Evolutionary conservation across 768 basidiomycete genomes (phyloP).

Genomic region (Lentinus tigrinus): DNA sequence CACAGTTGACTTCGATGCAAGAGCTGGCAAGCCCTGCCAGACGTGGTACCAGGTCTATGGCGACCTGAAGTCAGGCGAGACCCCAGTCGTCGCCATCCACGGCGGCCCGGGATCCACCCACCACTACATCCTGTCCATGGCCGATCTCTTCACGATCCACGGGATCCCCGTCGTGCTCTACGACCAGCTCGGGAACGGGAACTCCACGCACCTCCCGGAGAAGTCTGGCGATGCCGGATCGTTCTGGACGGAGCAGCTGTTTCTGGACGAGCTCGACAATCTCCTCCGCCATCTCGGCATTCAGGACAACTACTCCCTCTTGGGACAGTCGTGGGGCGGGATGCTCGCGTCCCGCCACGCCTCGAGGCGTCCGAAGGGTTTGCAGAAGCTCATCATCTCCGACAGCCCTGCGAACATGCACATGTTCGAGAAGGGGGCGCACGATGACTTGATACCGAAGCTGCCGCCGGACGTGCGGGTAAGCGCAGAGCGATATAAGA

Average conservation of each 20-base stretch:
- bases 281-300: conserved; percentile 43
- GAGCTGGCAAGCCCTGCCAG: conserved; percentile 29
- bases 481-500: conserved; percentile 35
- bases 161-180: conserved; percentile 47
- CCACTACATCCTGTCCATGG: conserved; percentile 39
- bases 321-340: conserved; percentile 62
- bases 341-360: conserved; percentile 47
- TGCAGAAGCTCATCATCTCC: conserved; percentile 33
- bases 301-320: conserved; percentile 38
- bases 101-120: conserved; percentile 47
- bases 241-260: conserved; percentile 50
- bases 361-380: conserved; percentile 37
- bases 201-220: conserved; percentile 42
- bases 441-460: conserved; percentile 29
- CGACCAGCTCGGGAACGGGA: conserved; percentile 48
- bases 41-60: conserved; percentile 48
- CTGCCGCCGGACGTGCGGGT: conserved; percentile 33
- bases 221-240: conserved; percentile 25
- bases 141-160: conserved; percentile 29
- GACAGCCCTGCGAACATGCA: conserved; percentile 29
- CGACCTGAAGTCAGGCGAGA: conserved; percentile 31
- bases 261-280: conserved; percentile 53
- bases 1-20: conserved; percentile 13
- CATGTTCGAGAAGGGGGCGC: conserved; percentile 33
- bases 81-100: conserved; percentile 44